Conservation (phyloP, 192 early-diverging fungal genomes). For the Coemansia sp. region DNA sequence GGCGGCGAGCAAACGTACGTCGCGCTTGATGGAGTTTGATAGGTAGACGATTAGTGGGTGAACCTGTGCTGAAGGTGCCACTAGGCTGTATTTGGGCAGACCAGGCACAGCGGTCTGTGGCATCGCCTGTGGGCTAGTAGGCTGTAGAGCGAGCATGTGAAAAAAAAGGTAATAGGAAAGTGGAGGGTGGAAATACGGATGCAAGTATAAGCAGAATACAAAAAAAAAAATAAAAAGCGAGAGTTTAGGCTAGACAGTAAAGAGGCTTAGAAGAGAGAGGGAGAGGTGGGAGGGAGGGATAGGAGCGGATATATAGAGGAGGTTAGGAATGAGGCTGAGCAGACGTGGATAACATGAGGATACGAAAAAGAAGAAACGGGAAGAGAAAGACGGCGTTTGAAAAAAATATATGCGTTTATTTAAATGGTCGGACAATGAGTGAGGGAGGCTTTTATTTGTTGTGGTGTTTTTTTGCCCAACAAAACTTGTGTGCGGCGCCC, state of each 20-base stretch:
- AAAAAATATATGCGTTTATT: constrained; percentile 23
- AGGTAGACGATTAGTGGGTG: constrained; percentile 46
- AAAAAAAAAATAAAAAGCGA: background rate
- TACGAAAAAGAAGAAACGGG: constrained; percentile 9
- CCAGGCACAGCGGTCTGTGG: constrained; percentile 10
- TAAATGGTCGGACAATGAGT: no score
- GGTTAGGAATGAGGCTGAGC: constrained; percentile 44
- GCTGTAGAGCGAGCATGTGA: constrained; percentile 37
- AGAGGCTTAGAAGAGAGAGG: constrained; percentile 4
- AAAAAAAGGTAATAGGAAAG: background rate
- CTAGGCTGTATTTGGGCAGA: constrained; percentile 32
- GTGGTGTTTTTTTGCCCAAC: constrained; percentile 7
- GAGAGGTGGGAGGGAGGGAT: background rate
- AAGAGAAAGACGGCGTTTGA: constrained; percentile 26
- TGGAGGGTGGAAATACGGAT: background rate
- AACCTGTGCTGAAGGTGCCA: constrained; percentile 16
- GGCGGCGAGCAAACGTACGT: constrained; percentile 50
- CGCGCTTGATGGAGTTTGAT: constrained; percentile 52
- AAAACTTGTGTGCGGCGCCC: background rate
- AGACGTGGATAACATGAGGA: constrained; percentile 20
- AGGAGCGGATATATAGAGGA: constrained; percentile 17
- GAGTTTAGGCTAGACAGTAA: background rate
- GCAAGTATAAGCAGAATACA: background rate
- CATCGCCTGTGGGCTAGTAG: constrained; percentile 15
- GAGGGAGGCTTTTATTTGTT: constrained; percentile 7